Conservation (phyloP, 148 eudicot species). For the Rhododendron henanense region DNA sequence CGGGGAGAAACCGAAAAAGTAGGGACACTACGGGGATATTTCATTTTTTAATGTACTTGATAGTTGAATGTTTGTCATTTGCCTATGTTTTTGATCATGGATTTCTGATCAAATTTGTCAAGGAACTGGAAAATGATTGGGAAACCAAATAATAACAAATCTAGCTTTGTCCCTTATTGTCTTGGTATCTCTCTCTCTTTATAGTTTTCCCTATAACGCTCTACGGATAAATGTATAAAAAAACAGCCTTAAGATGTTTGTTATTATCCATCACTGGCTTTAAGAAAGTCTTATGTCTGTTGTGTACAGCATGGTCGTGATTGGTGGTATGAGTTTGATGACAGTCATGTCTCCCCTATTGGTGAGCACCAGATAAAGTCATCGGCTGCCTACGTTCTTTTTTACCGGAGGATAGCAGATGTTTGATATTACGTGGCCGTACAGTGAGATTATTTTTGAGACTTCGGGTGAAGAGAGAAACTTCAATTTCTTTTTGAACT, state of each 20-base stretch:
- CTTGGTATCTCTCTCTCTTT: background rate
- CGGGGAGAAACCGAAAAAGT: background rate
- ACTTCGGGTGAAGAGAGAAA: background rate
- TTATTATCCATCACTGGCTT: background rate
- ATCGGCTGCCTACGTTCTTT: slow-evolving; percentile 79
- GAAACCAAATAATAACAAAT: background rate
- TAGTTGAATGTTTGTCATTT: background rate
- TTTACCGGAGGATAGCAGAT: slow-evolving; percentile 60
- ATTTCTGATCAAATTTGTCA: background rate
- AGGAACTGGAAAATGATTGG: background rate
- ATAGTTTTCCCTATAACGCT: background rate
- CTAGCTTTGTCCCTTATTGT: background rate
- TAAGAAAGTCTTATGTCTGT: background rate
- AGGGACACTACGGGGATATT: background rate
- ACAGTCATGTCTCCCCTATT: slow-evolving; percentile 46
- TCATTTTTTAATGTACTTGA: background rate
- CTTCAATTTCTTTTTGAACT: background rate
- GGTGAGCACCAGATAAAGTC: slow-evolving; percentile 54
- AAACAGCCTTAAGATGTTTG: background rate
- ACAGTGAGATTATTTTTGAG: background rate
- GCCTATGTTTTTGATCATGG: background rate
- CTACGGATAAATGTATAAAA: background rate
- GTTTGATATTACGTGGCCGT: background rate
- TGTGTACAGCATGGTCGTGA: slow-evolving; percentile 48
- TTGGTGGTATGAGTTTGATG: slow-evolving; percentile 80